Percentiles rank a stretch among this genome's conserved stretches.
phyloP scores from a whole-genome alignment of 345 rosid genomes.

The Orychophragmus violaceus region DNA sequence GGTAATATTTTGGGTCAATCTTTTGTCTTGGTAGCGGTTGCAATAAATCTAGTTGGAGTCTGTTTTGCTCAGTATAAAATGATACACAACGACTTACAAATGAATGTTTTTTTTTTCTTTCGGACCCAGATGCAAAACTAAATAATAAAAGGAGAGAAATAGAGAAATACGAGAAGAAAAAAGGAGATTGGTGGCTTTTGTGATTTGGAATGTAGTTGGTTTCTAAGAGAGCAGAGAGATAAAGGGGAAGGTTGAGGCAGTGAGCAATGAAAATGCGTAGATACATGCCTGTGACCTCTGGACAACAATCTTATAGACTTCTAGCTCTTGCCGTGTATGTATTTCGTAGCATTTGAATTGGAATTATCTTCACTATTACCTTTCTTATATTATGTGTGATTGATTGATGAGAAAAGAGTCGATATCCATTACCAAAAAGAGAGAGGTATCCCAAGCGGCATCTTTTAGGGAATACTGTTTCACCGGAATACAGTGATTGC shows the following conservation, averaged over 20 bases:
- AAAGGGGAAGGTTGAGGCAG: not conserved
- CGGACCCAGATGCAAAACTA: not conserved
- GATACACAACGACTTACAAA: too few relatives aligned
- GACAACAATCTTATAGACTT: not conserved
- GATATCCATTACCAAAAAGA: too few relatives aligned
- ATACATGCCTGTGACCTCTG: conserved; percentile 20
- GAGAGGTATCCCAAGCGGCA: not conserved
- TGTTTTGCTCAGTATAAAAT: too few relatives aligned
- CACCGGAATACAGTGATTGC: not conserved
- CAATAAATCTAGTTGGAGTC: too few relatives aligned
- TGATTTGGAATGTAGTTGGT: conserved; percentile 24
- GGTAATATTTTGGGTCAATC: too few relatives aligned
- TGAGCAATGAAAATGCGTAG: conserved; percentile 25
- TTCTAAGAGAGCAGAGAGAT: conserved; percentile 18
- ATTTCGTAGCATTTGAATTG: not conserved
- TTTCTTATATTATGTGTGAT: not conserved
- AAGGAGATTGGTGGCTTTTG: conserved; percentile 8
- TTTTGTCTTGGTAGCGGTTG: too few relatives aligned
- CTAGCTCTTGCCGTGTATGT: not conserved
- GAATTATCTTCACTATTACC: not conserved
- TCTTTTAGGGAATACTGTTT: not conserved
- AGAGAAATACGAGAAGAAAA: not conserved
- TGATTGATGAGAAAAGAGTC: not conserved
- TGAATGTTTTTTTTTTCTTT: too few relatives aligned
- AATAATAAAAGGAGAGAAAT: not conserved